phyloP scores from a whole-genome alignment of 2,329 filamentous ascomycete species.

The Paraphaeosphaeria minitans region DNA sequence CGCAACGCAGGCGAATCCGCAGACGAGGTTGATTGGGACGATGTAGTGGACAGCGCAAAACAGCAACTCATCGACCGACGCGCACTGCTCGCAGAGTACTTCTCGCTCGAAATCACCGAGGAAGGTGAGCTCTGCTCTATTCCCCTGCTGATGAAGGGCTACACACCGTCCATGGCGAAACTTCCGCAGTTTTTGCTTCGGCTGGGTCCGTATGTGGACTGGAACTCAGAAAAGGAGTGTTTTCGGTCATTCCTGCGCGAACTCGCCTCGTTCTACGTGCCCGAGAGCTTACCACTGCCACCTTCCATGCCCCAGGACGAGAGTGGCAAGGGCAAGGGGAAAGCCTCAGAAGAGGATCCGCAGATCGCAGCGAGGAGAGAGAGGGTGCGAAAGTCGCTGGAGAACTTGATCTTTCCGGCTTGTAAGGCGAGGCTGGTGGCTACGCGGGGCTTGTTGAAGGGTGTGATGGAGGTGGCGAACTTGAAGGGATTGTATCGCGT shows the following conservation, averaged over 20 bases:
- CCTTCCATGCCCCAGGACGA: conserved; percentile 44
- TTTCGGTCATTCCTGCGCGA: conserved; percentile 86
- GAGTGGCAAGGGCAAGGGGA: conserved; percentile 41
- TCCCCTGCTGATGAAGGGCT: conserved; percentile 86
- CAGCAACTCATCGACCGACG: conserved; percentile 73
- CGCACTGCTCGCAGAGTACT: conserved; percentile 92
- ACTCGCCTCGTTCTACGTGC: conserved; percentile 87
- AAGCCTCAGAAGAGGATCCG: conserved; percentile 40
- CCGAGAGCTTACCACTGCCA: conserved; percentile 74
- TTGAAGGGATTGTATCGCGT: conserved; percentile 91
- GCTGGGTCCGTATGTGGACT: conserved; percentile 86
- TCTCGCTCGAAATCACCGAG: conserved; percentile 80
- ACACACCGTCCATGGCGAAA: conserved; percentile 83
- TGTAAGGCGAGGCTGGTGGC: conserved; percentile 83
- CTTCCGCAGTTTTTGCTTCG: conserved; percentile 86
- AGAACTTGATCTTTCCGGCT: conserved; percentile 88
- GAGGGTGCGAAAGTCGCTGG: conserved; percentile 76
- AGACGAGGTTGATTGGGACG: conserved; percentile 67
- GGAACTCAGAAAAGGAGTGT: conserved; percentile 82
- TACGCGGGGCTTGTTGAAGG: conserved; percentile 75
- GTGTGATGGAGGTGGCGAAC: conserved; percentile 85
- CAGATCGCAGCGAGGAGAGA: conserved; percentile 60
- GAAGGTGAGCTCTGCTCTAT: conserved; percentile 78
- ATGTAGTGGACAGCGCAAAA: conserved; percentile 69
- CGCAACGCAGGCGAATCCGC: conserved; percentile 46